Evolutionary conservation across 768 basidiomycete genomes (phyloP), one percentile per base, ranked within the genome.

Genomic region (Russula earlei): DNA sequence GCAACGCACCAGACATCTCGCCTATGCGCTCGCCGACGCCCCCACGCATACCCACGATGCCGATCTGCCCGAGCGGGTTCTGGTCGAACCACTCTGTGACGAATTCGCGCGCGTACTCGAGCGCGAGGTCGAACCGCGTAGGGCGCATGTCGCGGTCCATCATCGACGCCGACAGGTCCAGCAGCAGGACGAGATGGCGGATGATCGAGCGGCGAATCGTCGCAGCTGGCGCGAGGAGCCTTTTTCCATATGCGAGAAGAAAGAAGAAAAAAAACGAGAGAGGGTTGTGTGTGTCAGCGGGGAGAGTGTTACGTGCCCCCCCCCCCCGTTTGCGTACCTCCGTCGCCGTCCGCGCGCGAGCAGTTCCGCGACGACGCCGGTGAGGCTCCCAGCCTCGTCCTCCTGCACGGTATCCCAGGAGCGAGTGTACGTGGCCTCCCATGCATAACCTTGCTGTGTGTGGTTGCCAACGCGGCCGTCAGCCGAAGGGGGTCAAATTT

Each of bases 11-110:
- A 63, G 93, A 89, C 84, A 99, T 89, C 58, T 92, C 88, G 2
- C 90, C 82, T 40, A 98, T 73, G 3, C 90, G 81, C 69, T 98
- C 96, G 0, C 92, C 93, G 22, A 97, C 69, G 0, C 96, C 91
- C 33, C 89, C 82, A 22, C 93, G 76, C 81, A 98, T 91, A 5
- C 90, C 91, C 17, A 98, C 91, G 29, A 98, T 74, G 1, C 93
- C 95, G 61, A 99, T 90, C 70, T 98, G 96, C 20, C 95, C 94
- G 12, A 99, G 76, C 1, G 96, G 96, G 66, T 99, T 99, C 72
- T 98, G 96, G 71, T 99, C 96, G 69, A 98, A 99, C 94, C 95
- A 99, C 68, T 99, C 96, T 7, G 79, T 74, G 27, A 98, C 78
- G 62, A 98, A 99, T 63, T 91, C 90, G 55, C 92, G 80, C 14